Conservation (phyloP, 1,284 basidiomycete genomes). For the Puccinia novopanici region DNA sequence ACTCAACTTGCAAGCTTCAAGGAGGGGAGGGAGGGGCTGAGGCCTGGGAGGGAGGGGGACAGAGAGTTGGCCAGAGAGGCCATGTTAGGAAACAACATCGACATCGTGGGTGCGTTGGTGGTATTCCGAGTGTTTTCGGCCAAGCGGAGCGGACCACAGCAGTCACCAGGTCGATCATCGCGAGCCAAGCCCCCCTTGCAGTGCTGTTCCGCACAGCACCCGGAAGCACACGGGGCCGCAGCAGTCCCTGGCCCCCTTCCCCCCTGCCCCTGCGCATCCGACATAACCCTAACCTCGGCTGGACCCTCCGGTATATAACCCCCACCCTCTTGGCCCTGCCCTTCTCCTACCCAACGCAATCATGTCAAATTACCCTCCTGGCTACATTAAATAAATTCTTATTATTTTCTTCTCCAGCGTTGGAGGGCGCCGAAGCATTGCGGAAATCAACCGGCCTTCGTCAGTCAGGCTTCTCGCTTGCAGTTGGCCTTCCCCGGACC, state of each 20-base stretch:
- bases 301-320: background rate
- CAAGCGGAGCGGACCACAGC: too few species aligned
- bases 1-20: slow-evolving; percentile 30
- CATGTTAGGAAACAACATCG: slow-evolving; percentile 48
- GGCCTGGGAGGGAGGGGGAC: slow-evolving; percentile 34
- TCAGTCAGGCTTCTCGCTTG: background rate
- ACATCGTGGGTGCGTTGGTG: slow-evolving; percentile 25
- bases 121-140: background rate
- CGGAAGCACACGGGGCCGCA: background rate
- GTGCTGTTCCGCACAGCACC: background rate
- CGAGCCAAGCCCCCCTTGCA: slow-evolving; percentile 9
- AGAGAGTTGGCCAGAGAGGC: slow-evolving; percentile 52
- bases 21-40: slow-evolving; percentile 51
- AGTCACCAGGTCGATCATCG: background rate
- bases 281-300: slow-evolving; percentile 3
- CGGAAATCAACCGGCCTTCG: slow-evolving; percentile 17
- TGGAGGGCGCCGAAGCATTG: slow-evolving; percentile 51
- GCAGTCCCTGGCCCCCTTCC: background rate
- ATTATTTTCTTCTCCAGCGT: background rate
- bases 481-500: slow-evolving; percentile 11
- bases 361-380: slow-evolving; percentile 52
- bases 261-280: background rate
- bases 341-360: slow-evolving; percentile 15
- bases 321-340: background rate
- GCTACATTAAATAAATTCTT: too few species aligned